Conservation (phyloP, 2,329 filamentous ascomycete species). For the Fusarium mangiferae region DNA sequence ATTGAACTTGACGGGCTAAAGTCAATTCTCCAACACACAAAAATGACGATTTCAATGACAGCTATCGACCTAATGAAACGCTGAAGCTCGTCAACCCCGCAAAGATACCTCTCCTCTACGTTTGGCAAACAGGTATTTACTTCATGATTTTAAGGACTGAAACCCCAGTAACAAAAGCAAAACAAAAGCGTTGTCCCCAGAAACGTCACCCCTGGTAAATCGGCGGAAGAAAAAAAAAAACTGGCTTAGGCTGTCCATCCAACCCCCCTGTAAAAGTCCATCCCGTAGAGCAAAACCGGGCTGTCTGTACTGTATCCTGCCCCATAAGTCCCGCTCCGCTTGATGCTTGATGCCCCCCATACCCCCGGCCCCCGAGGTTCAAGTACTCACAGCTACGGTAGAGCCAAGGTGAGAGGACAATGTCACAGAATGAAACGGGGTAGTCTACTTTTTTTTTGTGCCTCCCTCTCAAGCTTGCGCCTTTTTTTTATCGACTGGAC, state of each 20-base stretch:
- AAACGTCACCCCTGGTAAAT: conserved; percentile 26
- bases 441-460: conserved; percentile 36
- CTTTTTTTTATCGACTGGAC: conserved; percentile 40
- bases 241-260: conserved; percentile 11
- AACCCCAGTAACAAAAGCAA: conserved; percentile 18
- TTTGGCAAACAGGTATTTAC: neutral
- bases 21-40: conserved; percentile 25
- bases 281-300: conserved; percentile 21
- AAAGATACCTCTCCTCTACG: neutral
- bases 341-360: conserved; percentile 33
- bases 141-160: conserved; percentile 12
- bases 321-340: conserved; percentile 36
- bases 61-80: neutral
- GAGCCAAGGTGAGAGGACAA: conserved; percentile 27
- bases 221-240: conserved; percentile 17
- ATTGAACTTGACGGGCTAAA: conserved; percentile 8
- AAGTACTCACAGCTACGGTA: conserved; percentile 28
- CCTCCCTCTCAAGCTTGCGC: conserved; percentile 29
- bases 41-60: conserved; percentile 10
- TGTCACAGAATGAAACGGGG: conserved; percentile 19
- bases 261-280: conserved; percentile 26
- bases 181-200: conserved; percentile 31
- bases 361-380: conserved; percentile 38
- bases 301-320: conserved; percentile 28
- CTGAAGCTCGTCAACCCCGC: conserved; percentile 20